A percentile compares a stretch with the other conserved stretches of the same genome.
These are phyloP conservation scores for Pyrenophora seminiperda DNA, from an alignment of 2,329 filamentous ascomycete species.

Conservation along the genomic window DNA sequence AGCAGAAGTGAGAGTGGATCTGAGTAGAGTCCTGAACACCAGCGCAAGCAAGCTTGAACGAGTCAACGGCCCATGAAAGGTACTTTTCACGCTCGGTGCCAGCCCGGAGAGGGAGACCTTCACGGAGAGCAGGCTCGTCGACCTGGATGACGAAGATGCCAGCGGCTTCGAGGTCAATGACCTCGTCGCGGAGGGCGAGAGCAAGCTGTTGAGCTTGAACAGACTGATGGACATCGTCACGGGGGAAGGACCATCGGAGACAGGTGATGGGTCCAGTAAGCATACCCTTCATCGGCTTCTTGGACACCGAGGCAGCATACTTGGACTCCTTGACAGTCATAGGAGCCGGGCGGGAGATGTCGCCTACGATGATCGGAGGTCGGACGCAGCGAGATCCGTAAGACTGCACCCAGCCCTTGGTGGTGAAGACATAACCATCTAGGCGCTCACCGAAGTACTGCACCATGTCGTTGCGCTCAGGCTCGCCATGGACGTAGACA, in stretches of 20 bases:
- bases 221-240: slow-evolving; percentile 99
- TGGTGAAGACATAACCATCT: slow-evolving; percentile 97
- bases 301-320: slow-evolving; percentile 93
- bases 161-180: slow-evolving; percentile 95
- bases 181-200: slow-evolving; percentile 97
- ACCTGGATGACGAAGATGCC: slow-evolving; percentile 98
- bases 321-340: slow-evolving; percentile 99
- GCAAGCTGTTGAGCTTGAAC: slow-evolving; percentile 98
- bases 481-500: slow-evolving; percentile 97
- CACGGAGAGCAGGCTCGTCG: slow-evolving; percentile 97
- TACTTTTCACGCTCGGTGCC: slow-evolving; percentile 96
- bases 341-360: slow-evolving; percentile 92
- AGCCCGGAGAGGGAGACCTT: slow-evolving; percentile 94
- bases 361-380: slow-evolving; percentile 97
- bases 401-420: slow-evolving; percentile 97
- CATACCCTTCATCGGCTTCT: slow-evolving; percentile 99
- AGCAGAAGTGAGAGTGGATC: slow-evolving; percentile 99
- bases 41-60: slow-evolving; percentile 93
- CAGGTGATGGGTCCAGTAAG: slow-evolving; percentile 98
- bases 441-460: slow-evolving; percentile 99
- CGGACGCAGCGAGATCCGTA: slow-evolving; percentile 98
- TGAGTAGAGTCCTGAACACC: slow-evolving; percentile 95
- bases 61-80: slow-evolving; percentile 95
- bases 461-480: slow-evolving; percentile 99
- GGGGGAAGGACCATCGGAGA: slow-evolving; percentile 98